Conservation (phyloP, 306 rosid genomes). For the Canavalia gladiata region DNA sequence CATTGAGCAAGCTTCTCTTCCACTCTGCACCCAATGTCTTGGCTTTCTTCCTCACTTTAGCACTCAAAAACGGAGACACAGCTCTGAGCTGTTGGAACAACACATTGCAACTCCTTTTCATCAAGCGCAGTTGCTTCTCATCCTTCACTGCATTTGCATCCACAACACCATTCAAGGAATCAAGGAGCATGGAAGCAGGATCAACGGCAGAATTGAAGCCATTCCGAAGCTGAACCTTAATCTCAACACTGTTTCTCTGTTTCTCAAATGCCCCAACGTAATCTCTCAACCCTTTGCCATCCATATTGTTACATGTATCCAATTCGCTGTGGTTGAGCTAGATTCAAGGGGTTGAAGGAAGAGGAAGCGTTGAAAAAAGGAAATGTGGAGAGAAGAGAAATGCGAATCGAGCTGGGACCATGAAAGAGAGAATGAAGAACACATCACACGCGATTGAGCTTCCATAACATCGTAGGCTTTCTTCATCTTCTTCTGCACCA, state of each 20-base stretch:
- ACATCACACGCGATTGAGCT: slow-evolving; percentile 60
- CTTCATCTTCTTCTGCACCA: slow-evolving; percentile 68
- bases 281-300: slow-evolving; percentile 69
- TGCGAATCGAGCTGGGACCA: slow-evolving; percentile 79
- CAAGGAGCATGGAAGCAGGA: slow-evolving; percentile 67
- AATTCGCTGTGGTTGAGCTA: not conserved
- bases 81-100: slow-evolving; percentile 69
- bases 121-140: slow-evolving; percentile 39
- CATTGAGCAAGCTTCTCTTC: slow-evolving; percentile 56
- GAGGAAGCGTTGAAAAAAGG: slow-evolving; percentile 63
- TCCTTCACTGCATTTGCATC: slow-evolving; percentile 39
- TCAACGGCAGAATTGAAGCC: slow-evolving; percentile 62
- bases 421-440: slow-evolving; percentile 62
- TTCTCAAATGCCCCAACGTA: slow-evolving; percentile 53
- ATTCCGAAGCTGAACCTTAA: slow-evolving; percentile 59
- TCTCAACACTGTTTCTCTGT: slow-evolving; percentile 50
- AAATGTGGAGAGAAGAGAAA: slow-evolving; percentile 65
- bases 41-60: slow-evolving; percentile 57
- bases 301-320: slow-evolving; percentile 60
- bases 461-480: slow-evolving; percentile 78
- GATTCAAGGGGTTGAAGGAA: slow-evolving; percentile 69
- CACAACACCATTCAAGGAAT: slow-evolving; percentile 68
- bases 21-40: slow-evolving; percentile 62
- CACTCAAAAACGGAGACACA: slow-evolving; percentile 49
- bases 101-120: slow-evolving; percentile 60